These are phyloP conservation scores for Purshia tridentata DNA, from an alignment of 306 rosid genomes.

Conservation along the genomic window DNA sequence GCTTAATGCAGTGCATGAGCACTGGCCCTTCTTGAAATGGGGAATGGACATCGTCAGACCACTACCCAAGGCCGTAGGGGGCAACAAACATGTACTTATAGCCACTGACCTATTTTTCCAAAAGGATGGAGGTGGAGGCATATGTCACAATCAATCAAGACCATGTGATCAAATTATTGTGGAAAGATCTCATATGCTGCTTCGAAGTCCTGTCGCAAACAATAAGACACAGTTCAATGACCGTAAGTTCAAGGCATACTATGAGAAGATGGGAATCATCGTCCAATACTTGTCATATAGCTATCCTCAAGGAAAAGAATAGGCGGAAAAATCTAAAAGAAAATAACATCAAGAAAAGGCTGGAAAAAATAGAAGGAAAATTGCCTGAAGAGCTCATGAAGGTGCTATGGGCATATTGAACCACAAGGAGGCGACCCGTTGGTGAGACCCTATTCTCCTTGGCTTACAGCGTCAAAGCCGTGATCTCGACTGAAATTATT, in stretches of 20 bases:
- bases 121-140: neutral
- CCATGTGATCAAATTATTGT: neutral
- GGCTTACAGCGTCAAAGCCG: too few relatives aligned
- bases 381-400: too few relatives aligned
- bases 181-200: rapidly evolving
- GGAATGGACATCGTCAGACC: neutral
- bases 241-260: neutral
- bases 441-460: too few relatives aligned
- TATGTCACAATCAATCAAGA: rapidly evolving
- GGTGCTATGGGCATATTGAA: too few relatives aligned
- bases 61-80: rapidly evolving
- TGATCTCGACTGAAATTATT: too few relatives aligned
- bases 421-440: too few relatives aligned
- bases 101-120: neutral
- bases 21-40: rapidly evolving
- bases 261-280: neutral
- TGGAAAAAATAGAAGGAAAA: too few relatives aligned
- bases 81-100: neutral
- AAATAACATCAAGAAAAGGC: too few relatives aligned
- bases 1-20: rapidly evolving
- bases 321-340: too few relatives aligned
- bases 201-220: neutral
- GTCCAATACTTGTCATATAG: too few relatives aligned
- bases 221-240: neutral
- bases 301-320: too few relatives aligned